These are phyloP conservation scores for Kwoniella dejecticola DNA, from an alignment of 768 basidiomycete genomes.

Conservation along the genomic window DNA sequence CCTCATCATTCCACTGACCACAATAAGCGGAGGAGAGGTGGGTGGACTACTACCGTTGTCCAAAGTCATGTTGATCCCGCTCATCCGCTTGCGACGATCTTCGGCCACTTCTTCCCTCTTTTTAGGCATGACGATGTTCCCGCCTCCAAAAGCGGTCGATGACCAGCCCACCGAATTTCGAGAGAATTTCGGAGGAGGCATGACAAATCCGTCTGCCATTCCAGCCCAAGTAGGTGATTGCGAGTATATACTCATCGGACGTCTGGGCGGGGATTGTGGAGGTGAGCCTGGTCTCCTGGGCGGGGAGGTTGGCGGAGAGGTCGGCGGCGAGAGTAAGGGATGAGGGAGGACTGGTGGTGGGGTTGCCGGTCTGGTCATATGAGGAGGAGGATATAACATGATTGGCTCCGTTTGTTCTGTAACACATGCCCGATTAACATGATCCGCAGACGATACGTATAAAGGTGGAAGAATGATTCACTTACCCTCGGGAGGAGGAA, in stretches of 20 bases:
- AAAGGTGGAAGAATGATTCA: too few relatives aligned
- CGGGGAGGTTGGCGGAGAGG: conserved; percentile 20
- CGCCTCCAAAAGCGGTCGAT: neutral
- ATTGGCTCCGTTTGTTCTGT: conserved; percentile 43
- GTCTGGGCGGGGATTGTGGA: conserved; percentile 19
- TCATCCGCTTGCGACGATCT: conserved; percentile 32
- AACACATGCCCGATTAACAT: too few relatives aligned
- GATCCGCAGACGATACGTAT: too few relatives aligned
- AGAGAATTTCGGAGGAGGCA: conserved; percentile 38
- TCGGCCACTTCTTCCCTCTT: conserved; percentile 28
- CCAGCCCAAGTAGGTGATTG: conserved; percentile 30
- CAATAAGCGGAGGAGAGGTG: conserved; percentile 11
- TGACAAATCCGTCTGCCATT: conserved; percentile 38
- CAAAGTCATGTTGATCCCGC: conserved; percentile 18
- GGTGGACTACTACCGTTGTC: conserved; percentile 11
- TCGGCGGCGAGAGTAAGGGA: conserved; percentile 25
- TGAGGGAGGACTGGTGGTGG: conserved; percentile 17
- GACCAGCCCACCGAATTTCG: conserved; percentile 18
- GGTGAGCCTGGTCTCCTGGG: conserved; percentile 18
- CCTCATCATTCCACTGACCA: conserved; percentile 19
- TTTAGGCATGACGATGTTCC: conserved; percentile 40
- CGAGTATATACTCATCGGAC: conserved; percentile 7
- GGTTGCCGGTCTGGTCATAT: conserved; percentile 17
- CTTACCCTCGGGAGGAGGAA: conserved; percentile 46
- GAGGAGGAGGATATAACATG: conserved; percentile 36